Evolutionary conservation across 2,329 filamentous ascomycete genomes (phyloP), one percentile per base, ranked within the genome.

Genomic region (Ophiostoma perfectum): DNA sequence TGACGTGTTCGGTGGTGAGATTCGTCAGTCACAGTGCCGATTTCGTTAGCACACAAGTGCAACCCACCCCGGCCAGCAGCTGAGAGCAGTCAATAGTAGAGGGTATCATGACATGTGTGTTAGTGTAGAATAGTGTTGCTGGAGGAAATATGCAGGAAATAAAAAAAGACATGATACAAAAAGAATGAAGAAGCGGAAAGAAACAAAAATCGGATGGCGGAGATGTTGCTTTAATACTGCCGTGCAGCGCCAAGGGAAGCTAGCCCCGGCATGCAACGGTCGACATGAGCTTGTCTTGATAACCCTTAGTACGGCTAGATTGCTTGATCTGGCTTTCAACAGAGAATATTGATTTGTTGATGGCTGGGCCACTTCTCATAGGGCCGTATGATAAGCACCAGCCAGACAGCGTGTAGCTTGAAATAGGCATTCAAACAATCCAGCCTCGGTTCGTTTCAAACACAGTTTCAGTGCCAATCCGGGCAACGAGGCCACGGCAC

Each of bases 11-110:
- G n/a, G n/a, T 27, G 49, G 27, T 55, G 49, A 7, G 49, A 55
- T 55, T 27, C 18, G 49, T 55, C 49, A 55, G n/a, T 55, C 49
- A 9, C 49, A 27, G 49, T 18, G 7, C 49, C 49, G 18, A 55
- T 55, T 55, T 55, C 49, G n/a, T 55, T 55, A 55, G 49, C 49
- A 55, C 49, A 27, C 49, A 55, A 55, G 18, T 55, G 49, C 18
- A 27, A 55, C 49, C 49, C 27, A 27, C 27, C 27, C 27, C 27
- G 27, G 27, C 45, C 45, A 14, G 14, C 9, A 47, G 14, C 12
- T 47, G 2, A 6, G 14, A 47, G 14, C 12, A 16, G 12, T 16
- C 45, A 16, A 47, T 27, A 27, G 27, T 27, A 27, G 27, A 27
- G 27, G 27, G 45, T 12, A 16, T 14, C 14, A 14, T 47, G 12